Evolutionary conservation across 306 rosid species (phyloP).

Genomic region (Geum urbanum): DNA sequence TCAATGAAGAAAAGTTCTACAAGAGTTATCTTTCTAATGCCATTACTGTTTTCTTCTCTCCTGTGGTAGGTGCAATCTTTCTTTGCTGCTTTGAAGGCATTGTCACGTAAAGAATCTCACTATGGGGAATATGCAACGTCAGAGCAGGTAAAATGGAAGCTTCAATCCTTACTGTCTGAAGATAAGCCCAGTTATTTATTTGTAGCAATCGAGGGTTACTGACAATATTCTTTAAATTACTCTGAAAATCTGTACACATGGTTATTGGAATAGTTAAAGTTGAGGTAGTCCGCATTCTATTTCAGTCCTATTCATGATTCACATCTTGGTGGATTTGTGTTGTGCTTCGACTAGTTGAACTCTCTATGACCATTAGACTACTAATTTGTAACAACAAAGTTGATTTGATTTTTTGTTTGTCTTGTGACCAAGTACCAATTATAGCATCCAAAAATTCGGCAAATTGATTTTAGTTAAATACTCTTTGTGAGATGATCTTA

Average conservation of each 20-base stretch:
- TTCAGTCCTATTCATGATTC: not conserved
- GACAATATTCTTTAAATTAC: not conserved
- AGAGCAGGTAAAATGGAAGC: constrained; percentile 64
- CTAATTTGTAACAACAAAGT: not conserved
- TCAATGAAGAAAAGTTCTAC: not conserved
- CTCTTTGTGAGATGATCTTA: not conserved
- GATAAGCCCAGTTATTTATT: not conserved
- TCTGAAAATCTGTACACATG: not conserved
- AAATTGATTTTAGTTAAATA: not conserved
- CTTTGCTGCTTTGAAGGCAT: constrained; percentile 79
- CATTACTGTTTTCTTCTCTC: not conserved
- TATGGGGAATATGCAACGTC: constrained; percentile 97
- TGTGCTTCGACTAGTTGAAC: not conserved
- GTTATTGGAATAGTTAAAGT: constrained; percentile 6
- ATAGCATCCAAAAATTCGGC: not conserved
- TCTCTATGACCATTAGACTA: not conserved
- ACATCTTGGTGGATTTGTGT: not conserved
- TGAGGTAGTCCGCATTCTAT: not conserved
- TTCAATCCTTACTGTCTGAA: not conserved
- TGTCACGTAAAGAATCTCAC: constrained; percentile 92
- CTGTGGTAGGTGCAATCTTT: constrained; percentile 76
- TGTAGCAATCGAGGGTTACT: not conserved
- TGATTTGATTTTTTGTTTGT: not conserved
- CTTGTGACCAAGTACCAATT: not conserved
- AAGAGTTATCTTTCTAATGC: not conserved